Conservation (phyloP, 352 stramenopile genomes). For the Globisporangium paddicum region DNA sequence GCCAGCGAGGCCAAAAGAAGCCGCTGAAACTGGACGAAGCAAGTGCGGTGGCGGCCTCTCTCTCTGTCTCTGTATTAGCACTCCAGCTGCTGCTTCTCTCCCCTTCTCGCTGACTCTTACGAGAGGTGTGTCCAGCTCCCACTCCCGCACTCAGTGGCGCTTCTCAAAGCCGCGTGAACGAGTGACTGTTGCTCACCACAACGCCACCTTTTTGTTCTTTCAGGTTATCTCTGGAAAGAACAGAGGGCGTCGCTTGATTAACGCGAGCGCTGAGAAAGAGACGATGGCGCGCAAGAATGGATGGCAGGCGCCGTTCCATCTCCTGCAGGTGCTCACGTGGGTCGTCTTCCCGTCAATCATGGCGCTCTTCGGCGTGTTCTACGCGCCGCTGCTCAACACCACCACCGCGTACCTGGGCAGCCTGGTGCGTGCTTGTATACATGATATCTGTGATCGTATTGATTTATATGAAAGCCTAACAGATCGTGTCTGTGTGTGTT, state of each 20-base stretch:
- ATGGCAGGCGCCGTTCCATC: constrained; percentile 78
- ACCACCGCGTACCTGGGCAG: constrained; percentile 44
- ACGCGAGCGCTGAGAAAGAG: background rate
- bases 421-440: constrained; percentile 20
- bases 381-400: constrained; percentile 55
- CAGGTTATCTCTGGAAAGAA: constrained; percentile 3
- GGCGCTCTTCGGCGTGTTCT: constrained; percentile 81
- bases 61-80: background rate
- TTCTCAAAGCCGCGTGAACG: background rate
- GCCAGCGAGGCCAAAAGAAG: background rate
- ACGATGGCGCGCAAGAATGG: constrained; percentile 67
- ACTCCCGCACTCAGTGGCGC: background rate
- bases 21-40: background rate
- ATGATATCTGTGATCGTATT: background rate
- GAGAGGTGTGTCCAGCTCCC: background rate
- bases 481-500: background rate
- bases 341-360: constrained; percentile 77
- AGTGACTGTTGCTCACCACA: background rate
- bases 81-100: background rate
- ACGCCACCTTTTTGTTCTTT: background rate
- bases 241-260: background rate
- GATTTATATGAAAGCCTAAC: background rate
- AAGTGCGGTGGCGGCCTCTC: background rate
- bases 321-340: constrained; percentile 80
- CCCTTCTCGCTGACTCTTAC: background rate